A percentile compares a stretch with the other conserved stretches of the same genome.
Evolutionary conservation across 2,329 filamentous ascomycete genomes (phyloP).

Genomic region (Colletotrichum gigasporum): DNA sequence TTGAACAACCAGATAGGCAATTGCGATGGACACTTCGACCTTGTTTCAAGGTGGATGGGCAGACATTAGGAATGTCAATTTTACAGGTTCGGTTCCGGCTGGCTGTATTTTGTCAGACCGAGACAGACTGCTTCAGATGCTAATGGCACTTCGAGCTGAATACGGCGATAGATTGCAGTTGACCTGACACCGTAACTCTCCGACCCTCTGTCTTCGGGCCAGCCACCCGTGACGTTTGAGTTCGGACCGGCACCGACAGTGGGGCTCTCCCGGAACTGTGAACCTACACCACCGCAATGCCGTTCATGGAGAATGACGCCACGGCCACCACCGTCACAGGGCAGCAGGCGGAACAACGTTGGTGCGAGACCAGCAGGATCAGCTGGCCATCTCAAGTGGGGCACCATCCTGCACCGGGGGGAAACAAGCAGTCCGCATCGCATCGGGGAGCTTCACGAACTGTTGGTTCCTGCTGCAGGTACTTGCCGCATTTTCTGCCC

Average conservation of each 20-base stretch:
- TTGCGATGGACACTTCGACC: too few relatives aligned
- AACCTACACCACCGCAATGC: too few relatives aligned
- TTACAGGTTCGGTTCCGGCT: background rate
- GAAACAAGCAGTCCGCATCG: background rate
- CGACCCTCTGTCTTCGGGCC: too few relatives aligned
- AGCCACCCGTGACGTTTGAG: background rate
- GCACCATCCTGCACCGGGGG: constrained; percentile 11
- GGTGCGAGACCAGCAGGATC: constrained; percentile 25
- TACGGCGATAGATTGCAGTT: too few relatives aligned
- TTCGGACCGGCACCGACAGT: background rate
- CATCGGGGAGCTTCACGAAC: constrained; percentile 21
- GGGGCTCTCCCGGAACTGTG: background rate
- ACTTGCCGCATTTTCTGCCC: constrained; percentile 22
- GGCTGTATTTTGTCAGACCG: too few relatives aligned
- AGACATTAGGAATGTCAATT: too few relatives aligned
- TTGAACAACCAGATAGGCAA: too few relatives aligned
- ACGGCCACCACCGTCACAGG: background rate
- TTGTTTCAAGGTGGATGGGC: too few relatives aligned
- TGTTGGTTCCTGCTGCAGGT: constrained; percentile 34
- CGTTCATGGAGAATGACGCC: constrained; percentile 19
- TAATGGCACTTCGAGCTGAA: too few relatives aligned
- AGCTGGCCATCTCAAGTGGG: constrained; percentile 23
- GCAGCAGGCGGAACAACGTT: constrained; percentile 24
- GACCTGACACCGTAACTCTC: too few relatives aligned
- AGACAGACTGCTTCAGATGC: too few relatives aligned